A percentile compares a stretch with the other conserved stretches of the same genome.
Conservation (phyloP, 2,329 filamentous ascomycete species). For the Cadophora gregata region DNA sequence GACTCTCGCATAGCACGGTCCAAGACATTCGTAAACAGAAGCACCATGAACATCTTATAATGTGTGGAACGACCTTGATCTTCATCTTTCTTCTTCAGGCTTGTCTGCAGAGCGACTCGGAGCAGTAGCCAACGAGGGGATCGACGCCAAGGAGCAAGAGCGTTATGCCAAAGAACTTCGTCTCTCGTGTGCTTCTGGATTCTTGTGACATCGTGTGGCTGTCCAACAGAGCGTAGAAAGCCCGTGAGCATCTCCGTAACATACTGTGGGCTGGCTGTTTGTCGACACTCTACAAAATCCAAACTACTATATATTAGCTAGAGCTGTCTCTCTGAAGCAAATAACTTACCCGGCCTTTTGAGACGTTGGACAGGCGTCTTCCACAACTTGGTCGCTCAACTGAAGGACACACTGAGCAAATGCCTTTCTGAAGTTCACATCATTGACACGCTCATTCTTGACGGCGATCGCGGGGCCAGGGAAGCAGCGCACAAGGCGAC, state of each 20-base stretch:
- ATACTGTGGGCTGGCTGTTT: conserved; percentile 48
- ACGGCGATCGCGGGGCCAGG: conserved; percentile 50
- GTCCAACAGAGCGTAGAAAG: conserved; percentile 50
- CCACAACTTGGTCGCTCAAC: too few relatives aligned
- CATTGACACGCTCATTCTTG: too few relatives aligned
- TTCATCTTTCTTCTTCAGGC: not conserved
- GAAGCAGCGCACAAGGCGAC: conserved; percentile 50
- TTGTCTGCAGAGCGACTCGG: conserved; percentile 55
- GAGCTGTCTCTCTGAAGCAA: too few relatives aligned
- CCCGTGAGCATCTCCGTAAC: conserved; percentile 58
- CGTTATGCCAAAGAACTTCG: conserved; percentile 54
- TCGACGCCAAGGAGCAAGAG: conserved; percentile 53
- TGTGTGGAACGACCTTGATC: conserved; percentile 21
- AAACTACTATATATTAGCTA: too few relatives aligned
- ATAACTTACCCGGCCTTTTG: too few relatives aligned
- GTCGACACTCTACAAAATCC: too few relatives aligned
- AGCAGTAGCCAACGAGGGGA: conserved; percentile 62
- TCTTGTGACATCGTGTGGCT: conserved; percentile 31
- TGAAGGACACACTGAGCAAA: too few relatives aligned
- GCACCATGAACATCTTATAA: conserved; percentile 60
- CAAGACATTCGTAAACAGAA: conserved; percentile 50
- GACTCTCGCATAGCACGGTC: conserved; percentile 28
- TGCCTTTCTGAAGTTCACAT: too few relatives aligned
- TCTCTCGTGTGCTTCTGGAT: conserved; percentile 60
- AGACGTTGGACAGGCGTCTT: conserved; percentile 20